Evolutionary conservation across 495 filamentous ascomycete genomes (phyloP), one percentile per base, ranked within the genome.

Genomic region (Trichocladium uniseriatum): DNA sequence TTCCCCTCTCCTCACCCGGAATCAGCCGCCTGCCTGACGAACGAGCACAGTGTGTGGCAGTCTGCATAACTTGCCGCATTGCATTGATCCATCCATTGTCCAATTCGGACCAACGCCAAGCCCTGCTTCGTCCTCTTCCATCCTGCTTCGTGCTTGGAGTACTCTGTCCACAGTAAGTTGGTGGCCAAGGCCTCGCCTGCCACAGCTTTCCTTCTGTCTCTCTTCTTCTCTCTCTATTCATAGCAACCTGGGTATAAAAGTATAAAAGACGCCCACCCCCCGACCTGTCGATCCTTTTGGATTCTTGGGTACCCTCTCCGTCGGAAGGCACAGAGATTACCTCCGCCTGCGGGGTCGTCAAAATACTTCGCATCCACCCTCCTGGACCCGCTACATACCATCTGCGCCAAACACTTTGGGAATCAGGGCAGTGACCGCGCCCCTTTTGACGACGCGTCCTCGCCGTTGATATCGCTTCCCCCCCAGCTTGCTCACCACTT

Each of bases 81-180:
- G 44, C 45, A 44, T 46, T 37, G 43, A 44, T 24, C 51, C 38
- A 43, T 19, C 48, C 41, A 43, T 49, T 50, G 49, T 50, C 53
- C 51, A 44, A 51, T 51, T 45, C 49, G 48, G 43, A 34, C 45
- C 38, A 38, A n/a, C 50, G 53, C 56, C 56, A 52, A 59, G 56
- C 29, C 42, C 8, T 27, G 4, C 24, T 8, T 27, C 8, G 24
- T 8, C 24, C 24, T 8, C 8, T 8, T 3, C 24, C 24, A 27
- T 27, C 24, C 8, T 27, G 3, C 24, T 3, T 27, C 24, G 4
- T 3, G 24, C 24, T 3, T 27, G 24, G 8, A 27, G 24, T 27
- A n/a, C n/a, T 8, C 24, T 27, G 24, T 27, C 24, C 24, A 3
- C 3, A 27, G 24, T 27, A 8, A 27, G 24, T 27, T n/a, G n/a